Conservation (phyloP, 2,329 filamentous ascomycete genomes). For the Amesomyces nigricolor region DNA sequence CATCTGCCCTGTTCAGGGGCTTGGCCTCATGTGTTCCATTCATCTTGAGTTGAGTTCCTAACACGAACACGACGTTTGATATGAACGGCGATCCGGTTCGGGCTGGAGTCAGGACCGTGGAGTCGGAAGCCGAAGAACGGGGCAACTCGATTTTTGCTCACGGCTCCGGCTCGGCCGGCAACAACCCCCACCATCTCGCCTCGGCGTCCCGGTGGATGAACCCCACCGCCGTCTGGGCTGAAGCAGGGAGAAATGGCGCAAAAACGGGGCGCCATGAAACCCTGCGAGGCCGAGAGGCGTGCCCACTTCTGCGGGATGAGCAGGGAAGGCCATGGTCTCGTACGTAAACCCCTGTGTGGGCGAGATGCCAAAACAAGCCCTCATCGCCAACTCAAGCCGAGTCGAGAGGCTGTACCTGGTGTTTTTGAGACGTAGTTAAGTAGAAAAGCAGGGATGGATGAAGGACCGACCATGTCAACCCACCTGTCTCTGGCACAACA, state of each 20-base stretch:
- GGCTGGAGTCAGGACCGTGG: background rate
- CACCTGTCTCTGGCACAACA: background rate
- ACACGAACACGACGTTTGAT: background rate
- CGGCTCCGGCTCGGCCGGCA: slow-evolving; percentile 10
- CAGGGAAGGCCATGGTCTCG: background rate
- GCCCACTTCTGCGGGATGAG: slow-evolving; percentile 4
- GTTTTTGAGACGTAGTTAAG: too few species aligned
- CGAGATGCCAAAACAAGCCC: slow-evolving; percentile 17
- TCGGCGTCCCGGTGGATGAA: background rate
- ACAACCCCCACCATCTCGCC: slow-evolving; percentile 6
- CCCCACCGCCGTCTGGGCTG: slow-evolving; percentile 3
- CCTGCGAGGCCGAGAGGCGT: background rate
- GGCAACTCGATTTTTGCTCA: slow-evolving; percentile 4
- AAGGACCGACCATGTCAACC: too few species aligned
- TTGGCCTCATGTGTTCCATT: slow-evolving; percentile 12
- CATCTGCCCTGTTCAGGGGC: slow-evolving; percentile 27
- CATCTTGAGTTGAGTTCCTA: slow-evolving; percentile 13
- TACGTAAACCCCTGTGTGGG: too few species aligned
- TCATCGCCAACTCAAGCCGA: slow-evolving; percentile 11
- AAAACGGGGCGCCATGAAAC: background rate
- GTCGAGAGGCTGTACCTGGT: too few species aligned
- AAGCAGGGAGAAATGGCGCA: slow-evolving; percentile 15
- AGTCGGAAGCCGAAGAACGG: background rate
- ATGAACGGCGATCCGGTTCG: background rate
- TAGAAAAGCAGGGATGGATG: too few species aligned